Evolutionary conservation across 306 rosid genomes (phyloP).

Genomic region (Rosa persica): DNA sequence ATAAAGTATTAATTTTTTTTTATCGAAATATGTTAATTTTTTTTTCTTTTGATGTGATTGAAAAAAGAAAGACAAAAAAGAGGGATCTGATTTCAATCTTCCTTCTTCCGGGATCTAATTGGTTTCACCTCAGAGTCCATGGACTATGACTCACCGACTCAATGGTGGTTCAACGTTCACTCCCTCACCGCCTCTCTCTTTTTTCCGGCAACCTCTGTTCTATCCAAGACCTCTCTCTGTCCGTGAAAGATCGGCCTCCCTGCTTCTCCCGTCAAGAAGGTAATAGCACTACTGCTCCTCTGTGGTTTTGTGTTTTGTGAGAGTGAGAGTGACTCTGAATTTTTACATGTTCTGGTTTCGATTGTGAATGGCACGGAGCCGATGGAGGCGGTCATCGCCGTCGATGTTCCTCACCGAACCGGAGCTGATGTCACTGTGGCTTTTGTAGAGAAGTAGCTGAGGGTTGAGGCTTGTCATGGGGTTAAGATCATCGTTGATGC

Average conservation of each 20-base stretch:
- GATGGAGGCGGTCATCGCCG: conserved; percentile 77
- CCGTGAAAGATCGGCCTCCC: background rate
- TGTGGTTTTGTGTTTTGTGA: background rate
- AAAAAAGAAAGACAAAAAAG: too few species aligned
- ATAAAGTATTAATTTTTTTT: too few species aligned
- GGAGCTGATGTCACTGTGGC: conserved; percentile 93
- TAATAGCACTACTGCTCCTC: background rate
- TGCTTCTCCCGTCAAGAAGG: conserved; percentile 17
- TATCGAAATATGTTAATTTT: too few species aligned
- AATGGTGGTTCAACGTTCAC: too few species aligned
- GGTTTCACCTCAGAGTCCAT: too few species aligned
- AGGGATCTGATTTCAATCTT: too few species aligned
- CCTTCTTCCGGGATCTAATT: too few species aligned
- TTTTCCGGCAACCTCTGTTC: too few species aligned
- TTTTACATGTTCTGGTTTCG: conserved; percentile 62
- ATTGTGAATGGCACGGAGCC: conserved; percentile 87
- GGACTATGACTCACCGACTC: too few species aligned
- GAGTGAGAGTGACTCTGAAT: background rate
- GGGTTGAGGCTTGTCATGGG: conserved; percentile 65
- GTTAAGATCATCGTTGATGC: conserved; percentile 77
- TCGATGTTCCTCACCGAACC: conserved; percentile 80
- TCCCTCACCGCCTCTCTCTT: too few species aligned
- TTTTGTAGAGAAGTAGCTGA: conserved; percentile 54
- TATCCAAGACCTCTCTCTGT: too few species aligned
- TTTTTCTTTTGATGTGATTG: too few species aligned